Conservation (phyloP, 139 green algal genomes). For the Nannochloris sp. region DNA sequence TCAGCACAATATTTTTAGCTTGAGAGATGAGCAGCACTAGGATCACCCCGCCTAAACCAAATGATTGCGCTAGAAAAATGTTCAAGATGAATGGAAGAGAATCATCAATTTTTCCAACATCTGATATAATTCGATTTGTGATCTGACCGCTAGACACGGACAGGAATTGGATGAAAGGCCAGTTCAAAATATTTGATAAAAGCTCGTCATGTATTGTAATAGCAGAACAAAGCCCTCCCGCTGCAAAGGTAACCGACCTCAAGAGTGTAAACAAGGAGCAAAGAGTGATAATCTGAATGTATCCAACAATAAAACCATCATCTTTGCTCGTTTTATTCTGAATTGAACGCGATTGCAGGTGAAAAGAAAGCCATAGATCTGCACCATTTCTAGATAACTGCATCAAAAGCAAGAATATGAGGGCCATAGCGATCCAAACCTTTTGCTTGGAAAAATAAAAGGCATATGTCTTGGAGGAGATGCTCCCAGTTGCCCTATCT, state of each 20-base stretch:
- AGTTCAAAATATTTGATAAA: constrained; percentile 42
- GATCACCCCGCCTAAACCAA: constrained; percentile 52
- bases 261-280: constrained; percentile 48
- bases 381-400: constrained; percentile 61
- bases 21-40: constrained; percentile 54
- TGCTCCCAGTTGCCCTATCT: background rate
- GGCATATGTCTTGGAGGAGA: background rate
- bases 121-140: constrained; percentile 79
- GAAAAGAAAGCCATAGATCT: constrained; percentile 59
- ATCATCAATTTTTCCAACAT: constrained; percentile 71
- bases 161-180: constrained; percentile 49
- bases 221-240: constrained; percentile 58
- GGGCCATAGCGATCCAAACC: background rate
- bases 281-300: constrained; percentile 10
- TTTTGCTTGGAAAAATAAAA: background rate
- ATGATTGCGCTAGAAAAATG: constrained; percentile 73
- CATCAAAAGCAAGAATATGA: constrained; percentile 41
- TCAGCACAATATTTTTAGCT: constrained; percentile 19
- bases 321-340: background rate
- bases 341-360: constrained; percentile 41
- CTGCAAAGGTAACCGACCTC: constrained; percentile 74
- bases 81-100: constrained; percentile 84
- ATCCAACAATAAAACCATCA: background rate
- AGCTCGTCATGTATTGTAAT: constrained; percentile 43
- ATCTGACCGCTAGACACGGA: constrained; percentile 40